Evolutionary conservation across 805 yeast species (phyloP), one percentile per base, ranked within the genome.

Genomic region (Candida maltosa): DNA sequence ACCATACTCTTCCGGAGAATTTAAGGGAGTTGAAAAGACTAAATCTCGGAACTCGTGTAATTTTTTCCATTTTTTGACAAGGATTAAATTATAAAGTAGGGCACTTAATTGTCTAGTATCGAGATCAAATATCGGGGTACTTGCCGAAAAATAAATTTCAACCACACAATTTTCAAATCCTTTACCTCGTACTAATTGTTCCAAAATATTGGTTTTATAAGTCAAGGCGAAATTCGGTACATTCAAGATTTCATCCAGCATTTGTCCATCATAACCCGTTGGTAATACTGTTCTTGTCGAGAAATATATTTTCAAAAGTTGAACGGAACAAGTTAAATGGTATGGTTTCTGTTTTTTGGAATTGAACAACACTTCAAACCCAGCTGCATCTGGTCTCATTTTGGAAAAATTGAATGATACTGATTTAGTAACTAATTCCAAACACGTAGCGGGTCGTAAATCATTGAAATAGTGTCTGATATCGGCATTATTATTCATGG

Each of bases 111-210:
- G 62, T 6, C 40, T 40, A 4, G 64, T 58, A 38, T 57, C 54
- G 28, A 65, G 42, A 40, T 68, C 73, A 6, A 68, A 26, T 6
- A 65, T 48, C 3, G 73, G 72, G 30, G 64, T 60, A 24, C 62
- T 55, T 14, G 63, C 56, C 0, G 72, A 56, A 18, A 58, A 48
- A 41, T 59, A 65, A 6, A 63, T 36, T 40, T 68, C 73, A 16
- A 65, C 39, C 2, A 60, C 56, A 35, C 63, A 60, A 30, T 61
- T 51, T 36, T 60, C 55, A 40, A 65, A 61, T 1, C 71, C 71
- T 22, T 45, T 43, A 1, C 65, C 70, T 28, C 47, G 43, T 4
- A 58, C 52, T 26, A 68, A 42, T 26, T 52, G 54, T 35, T 60
- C 58, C 8, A 60, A 44, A 6, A 62, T 42, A 35, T 68, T 68